These are phyloP conservation scores for Chalciporus piperatus DNA, from an alignment of 768 basidiomycete genomes.

Conservation along the genomic window DNA sequence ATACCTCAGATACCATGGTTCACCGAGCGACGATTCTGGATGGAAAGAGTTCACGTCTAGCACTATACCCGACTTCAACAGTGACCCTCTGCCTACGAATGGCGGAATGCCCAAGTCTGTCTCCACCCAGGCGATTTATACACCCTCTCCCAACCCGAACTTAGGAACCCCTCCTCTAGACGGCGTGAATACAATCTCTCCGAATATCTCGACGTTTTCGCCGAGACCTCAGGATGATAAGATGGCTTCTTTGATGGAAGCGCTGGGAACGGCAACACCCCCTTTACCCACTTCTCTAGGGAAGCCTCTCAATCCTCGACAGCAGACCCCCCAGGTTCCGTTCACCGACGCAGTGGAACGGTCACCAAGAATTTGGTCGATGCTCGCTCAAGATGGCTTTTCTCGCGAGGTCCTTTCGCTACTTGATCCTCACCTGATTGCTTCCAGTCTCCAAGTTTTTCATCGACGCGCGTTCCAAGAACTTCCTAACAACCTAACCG, in stretches of 20 bases:
- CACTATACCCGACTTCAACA: constrained; percentile 42
- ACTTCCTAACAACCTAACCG: constrained; percentile 53
- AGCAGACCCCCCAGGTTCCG: constrained; percentile 21
- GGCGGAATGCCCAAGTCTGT: constrained; percentile 41
- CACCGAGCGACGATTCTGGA: constrained; percentile 45
- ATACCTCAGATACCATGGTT: constrained; percentile 59
- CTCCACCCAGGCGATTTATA: constrained; percentile 54
- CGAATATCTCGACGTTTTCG: constrained; percentile 50
- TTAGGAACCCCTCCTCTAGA: constrained; percentile 23
- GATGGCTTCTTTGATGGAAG: constrained; percentile 44
- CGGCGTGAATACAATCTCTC: constrained; percentile 29
- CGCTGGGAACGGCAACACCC: constrained; percentile 31
- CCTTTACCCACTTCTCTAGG: constrained; percentile 17
- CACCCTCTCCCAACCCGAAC: constrained; percentile 45
- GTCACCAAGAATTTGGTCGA: constrained; percentile 43
- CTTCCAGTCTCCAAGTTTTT: constrained; percentile 60
- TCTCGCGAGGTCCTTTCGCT: constrained; percentile 62
- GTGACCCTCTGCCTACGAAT: constrained; percentile 20
- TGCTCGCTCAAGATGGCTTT: constrained; percentile 63
- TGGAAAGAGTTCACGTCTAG: constrained; percentile 62
- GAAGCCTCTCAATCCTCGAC: constrained; percentile 24
- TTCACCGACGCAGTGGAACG: constrained; percentile 23
- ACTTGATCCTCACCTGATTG: constrained; percentile 60
- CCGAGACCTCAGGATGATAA: constrained; percentile 49
- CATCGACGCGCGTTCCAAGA: constrained; percentile 53